These are phyloP conservation scores for Termitomyces sp. DNA, from an alignment of 768 basidiomycete genomes.

Conservation along the genomic window DNA sequence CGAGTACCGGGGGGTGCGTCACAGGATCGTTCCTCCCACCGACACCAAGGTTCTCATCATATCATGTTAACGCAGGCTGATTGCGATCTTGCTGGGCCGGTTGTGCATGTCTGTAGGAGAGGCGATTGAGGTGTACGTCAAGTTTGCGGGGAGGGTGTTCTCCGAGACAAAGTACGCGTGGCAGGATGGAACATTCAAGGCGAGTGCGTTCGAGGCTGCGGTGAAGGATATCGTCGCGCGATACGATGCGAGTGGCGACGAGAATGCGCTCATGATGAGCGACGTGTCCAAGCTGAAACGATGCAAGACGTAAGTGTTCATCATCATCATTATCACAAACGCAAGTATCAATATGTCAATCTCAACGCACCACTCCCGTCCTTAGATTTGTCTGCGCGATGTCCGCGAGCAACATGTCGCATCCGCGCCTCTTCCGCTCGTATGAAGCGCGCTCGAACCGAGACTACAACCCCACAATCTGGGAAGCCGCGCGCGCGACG, in stretches of 20 bases:
- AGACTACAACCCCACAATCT: slow-evolving; percentile 15
- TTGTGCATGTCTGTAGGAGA: too few relatives aligned
- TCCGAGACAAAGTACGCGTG: not conserved
- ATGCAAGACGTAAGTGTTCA: slow-evolving; percentile 1
- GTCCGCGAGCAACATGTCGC: not conserved
- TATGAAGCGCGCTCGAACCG: not conserved
- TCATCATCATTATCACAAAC: too few relatives aligned
- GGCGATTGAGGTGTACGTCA: too few relatives aligned
- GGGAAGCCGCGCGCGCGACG: slow-evolving; percentile 24
- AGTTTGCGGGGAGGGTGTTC: too few relatives aligned
- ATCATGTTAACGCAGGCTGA: too few relatives aligned
- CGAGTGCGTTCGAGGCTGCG: not conserved
- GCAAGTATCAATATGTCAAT: too few relatives aligned
- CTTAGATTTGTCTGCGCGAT: not conserved
- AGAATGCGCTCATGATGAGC: slow-evolving; percentile 1
- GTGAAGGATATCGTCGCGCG: slow-evolving; percentile 1
- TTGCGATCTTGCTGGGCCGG: too few relatives aligned
- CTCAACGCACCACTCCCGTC: too few relatives aligned
- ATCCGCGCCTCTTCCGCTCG: too few relatives aligned
- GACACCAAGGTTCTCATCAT: too few relatives aligned
- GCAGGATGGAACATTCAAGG: slow-evolving; percentile 4
- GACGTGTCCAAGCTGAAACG: not conserved
- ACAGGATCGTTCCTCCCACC: too few relatives aligned
- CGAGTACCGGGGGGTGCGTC: too few relatives aligned
- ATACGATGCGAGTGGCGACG: not conserved